Conservation (phyloP, 257 asterid genomes). For the Plectranthus barbatus region DNA sequence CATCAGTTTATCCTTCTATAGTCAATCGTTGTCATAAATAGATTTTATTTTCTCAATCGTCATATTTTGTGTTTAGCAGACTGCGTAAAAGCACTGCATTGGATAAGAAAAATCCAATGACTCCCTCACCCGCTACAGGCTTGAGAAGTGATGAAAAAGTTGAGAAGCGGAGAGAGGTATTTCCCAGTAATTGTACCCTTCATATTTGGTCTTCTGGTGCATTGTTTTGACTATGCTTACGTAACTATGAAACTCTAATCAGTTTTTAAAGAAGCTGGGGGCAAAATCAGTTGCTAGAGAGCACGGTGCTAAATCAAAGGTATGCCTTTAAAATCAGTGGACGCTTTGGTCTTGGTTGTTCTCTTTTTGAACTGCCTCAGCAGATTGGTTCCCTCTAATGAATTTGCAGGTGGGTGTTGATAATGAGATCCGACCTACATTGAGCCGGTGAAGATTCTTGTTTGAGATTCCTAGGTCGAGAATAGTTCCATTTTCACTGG, state of each 20-base stretch:
- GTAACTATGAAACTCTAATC: constrained; percentile 4
- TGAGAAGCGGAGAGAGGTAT: constrained; percentile 73
- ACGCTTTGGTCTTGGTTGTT: not conserved
- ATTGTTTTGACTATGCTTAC: not conserved
- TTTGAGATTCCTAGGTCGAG: constrained; percentile 29
- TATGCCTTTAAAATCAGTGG: not conserved
- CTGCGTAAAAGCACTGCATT: constrained; percentile 28
- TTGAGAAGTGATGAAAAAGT: constrained; percentile 41
- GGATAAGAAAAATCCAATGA: constrained; percentile 22
- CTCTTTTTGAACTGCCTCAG: too few relatives aligned
- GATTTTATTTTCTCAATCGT: not conserved
- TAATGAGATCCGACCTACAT: constrained; percentile 13
- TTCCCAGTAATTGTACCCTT: not conserved
- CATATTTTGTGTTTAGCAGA: constrained; percentile 22
- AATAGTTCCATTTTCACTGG: not conserved
- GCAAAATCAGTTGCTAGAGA: constrained; percentile 51
- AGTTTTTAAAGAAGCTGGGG: constrained; percentile 45
- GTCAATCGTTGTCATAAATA: not conserved
- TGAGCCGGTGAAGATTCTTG: constrained; percentile 27
- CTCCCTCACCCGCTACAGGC: constrained; percentile 33
- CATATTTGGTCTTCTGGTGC: not conserved
- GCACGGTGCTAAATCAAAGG: constrained; percentile 45
- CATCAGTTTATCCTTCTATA: not conserved
- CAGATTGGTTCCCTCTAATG: not conserved
- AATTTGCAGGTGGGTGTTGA: constrained; percentile 20